Base-by-base conservation (phyloP, 2,329 filamentous ascomycete species). In the Sarocladiaceae sp. region DNA sequence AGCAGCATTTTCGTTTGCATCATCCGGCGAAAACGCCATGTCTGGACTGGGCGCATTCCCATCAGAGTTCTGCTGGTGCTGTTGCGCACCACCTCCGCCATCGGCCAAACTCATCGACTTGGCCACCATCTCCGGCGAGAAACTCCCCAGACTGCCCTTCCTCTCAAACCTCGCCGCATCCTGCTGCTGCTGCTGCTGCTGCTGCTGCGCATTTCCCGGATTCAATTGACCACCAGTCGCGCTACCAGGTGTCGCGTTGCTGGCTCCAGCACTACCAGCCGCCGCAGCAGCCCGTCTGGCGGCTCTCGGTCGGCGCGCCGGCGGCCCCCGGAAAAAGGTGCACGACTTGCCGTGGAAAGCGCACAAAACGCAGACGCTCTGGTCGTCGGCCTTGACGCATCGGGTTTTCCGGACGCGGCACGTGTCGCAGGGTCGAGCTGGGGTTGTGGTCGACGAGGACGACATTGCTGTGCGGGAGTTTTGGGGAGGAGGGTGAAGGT, bases 331-430 rank as follows among this genome's bases (percentile, higher is more conserved):
- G 28, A 33, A 29, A 48, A 31, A 48, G n/a, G 44, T 48, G 44
- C 44, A 48, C 28, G 44, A 48, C 18, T 48, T 48, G 44, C 44
- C 44, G 44, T 48, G 44, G 26, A 48, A 48, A 8, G 44, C 44
- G 44, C 44, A 48, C 44, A 48, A 48, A 33, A 48, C 44, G 28
- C 44, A 48, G 28, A 48, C 44, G 44, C 44, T 48, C 28, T 48
- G 44, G 44, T 48, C 44, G 17, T 48, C 44, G 44, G 44, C 44
- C 28, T 48, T 48, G 44, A 48, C 44, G 44, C 44, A 48, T 17
- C 44, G 6, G 5, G 44, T 48, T 17, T 48, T 48, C 2, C 44
- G 44, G 12, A 48, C 23, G 13, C 44, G 44, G 44, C 44, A 48
- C 10, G 44, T 48, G 28, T 48, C 44, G 28, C 44, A 48, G 31